Conservation (phyloP, 805 yeast genomes). For the Kockiozyma suomiensis region DNA sequence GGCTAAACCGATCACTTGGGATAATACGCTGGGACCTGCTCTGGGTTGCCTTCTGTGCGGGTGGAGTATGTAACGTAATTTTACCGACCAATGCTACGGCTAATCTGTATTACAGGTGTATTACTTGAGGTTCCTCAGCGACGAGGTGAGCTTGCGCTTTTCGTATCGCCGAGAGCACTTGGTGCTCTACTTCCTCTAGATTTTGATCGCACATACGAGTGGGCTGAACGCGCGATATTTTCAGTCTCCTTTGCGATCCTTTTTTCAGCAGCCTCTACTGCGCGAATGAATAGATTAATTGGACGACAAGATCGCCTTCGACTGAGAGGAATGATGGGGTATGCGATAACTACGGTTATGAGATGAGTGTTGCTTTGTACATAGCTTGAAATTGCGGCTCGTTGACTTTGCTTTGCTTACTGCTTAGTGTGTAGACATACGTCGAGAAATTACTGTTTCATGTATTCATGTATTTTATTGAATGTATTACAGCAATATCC, state of each 20-base stretch:
- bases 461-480: not conserved
- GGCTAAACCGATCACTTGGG: slow-evolving; percentile 44
- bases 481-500: too few relatives aligned
- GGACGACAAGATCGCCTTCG: not conserved
- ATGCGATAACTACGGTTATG: slow-evolving; percentile 17
- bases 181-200: slow-evolving; percentile 21
- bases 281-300: not conserved
- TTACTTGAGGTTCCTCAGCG: slow-evolving; percentile 45
- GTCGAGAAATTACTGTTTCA: too few relatives aligned
- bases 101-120: slow-evolving; percentile 14
- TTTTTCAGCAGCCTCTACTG: slow-evolving; percentile 6
- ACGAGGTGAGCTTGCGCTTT: slow-evolving; percentile 52
- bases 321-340: slow-evolving; percentile 20
- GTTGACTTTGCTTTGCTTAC: too few relatives aligned
- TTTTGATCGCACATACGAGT: slow-evolving; percentile 10
- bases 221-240: slow-evolving; percentile 15
- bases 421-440: too few relatives aligned
- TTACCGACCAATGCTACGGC: not conserved
- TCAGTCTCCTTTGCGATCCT: slow-evolving; percentile 17
- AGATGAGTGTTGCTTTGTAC: not conserved
- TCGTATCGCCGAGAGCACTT: slow-evolving; percentile 38
- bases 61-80: slow-evolving; percentile 44
- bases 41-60: slow-evolving; percentile 50
- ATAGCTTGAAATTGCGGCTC: not conserved
- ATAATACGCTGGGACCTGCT: slow-evolving; percentile 47